Evolutionary conservation across 768 basidiomycete genomes (phyloP), one percentile per base, ranked within the genome.

Genomic region (Tulasnella sp.): DNA sequence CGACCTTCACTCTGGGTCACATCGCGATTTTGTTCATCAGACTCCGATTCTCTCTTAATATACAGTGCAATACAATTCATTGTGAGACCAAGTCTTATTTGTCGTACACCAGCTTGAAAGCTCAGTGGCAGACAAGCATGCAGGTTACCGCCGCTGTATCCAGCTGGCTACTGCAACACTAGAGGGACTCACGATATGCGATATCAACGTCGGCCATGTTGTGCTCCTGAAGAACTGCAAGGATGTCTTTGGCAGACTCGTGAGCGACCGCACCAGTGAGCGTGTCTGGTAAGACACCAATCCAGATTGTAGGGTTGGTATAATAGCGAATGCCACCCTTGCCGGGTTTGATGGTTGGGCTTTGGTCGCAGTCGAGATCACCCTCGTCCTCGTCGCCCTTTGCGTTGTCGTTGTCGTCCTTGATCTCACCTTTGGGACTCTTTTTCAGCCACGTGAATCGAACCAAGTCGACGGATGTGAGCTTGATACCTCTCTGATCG

Each of bases 141-240:
- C 77, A 79, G 35, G 79, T 79, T 62, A n/a, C n/a, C n/a, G n/a
- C n/a, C n/a, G n/a, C n/a, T n/a, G n/a, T 17, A 83, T 75, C 83
- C 83, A n/a, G n/a, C n/a, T n/a, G n/a, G n/a, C n/a, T n/a, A n/a
- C n/a, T n/a, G n/a, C n/a, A n/a, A n/a, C n/a, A n/a, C n/a, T n/a
- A n/a, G n/a, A n/a, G n/a, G 16, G 71, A 71, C 65, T 72, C 71
- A 16, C 71, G 68, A 41, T 40, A 66, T 6, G 62, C 71, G 29
- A 72, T 37, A n/a, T 72, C 71, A 67, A 72, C 36, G 36, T 72
- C 71, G 26, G 17, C 32, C n/a, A 72, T 72, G 12, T 52, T 34
- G 62, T 59, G 34, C 59, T 74, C 11, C 9, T 52, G 17, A 36
- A 74, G 70, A 36, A 74, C 29, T 19, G 32, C 62, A 19, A 22